Conservation (phyloP, 495 filamentous ascomycete genomes). For the Elasticomyces elasticus region DNA sequence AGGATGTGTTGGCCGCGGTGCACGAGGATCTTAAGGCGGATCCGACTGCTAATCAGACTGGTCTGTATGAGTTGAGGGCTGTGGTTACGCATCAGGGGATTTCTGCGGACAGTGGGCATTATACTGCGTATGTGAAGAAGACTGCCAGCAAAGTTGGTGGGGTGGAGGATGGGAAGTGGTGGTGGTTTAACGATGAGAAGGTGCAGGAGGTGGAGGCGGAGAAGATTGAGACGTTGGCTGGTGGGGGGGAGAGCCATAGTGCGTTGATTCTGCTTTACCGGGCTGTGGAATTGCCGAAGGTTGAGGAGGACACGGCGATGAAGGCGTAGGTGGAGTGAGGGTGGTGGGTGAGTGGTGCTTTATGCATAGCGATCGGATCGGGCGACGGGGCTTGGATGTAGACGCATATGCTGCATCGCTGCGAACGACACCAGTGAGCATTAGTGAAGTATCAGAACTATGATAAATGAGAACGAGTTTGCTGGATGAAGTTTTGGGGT, state of each 20-base stretch:
- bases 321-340: neutral
- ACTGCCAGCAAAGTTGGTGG: constrained; percentile 49
- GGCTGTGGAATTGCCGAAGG: constrained; percentile 56
- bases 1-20: constrained; percentile 68
- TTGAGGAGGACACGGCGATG: constrained; percentile 1
- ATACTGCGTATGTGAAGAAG: constrained; percentile 96
- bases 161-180: constrained; percentile 88
- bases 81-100: constrained; percentile 97
- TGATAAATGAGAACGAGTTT: neutral
- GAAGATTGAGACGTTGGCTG: constrained; percentile 81
- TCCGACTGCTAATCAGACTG: constrained; percentile 77
- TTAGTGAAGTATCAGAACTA: neutral
- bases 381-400: no score
- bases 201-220: constrained; percentile 85
- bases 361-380: no score
- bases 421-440: no score
- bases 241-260: constrained; percentile 93
- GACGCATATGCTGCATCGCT: no score
- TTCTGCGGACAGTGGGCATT: constrained; percentile 94
- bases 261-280: constrained; percentile 87
- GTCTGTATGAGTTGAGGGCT: constrained; percentile 86
- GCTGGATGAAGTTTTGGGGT: neutral
- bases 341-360: no score
- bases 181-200: constrained; percentile 99
- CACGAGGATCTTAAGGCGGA: constrained; percentile 61